Base-by-base conservation (phyloP, 257 asterid genomes). In the Phtheirospermum japonicum region DNA sequence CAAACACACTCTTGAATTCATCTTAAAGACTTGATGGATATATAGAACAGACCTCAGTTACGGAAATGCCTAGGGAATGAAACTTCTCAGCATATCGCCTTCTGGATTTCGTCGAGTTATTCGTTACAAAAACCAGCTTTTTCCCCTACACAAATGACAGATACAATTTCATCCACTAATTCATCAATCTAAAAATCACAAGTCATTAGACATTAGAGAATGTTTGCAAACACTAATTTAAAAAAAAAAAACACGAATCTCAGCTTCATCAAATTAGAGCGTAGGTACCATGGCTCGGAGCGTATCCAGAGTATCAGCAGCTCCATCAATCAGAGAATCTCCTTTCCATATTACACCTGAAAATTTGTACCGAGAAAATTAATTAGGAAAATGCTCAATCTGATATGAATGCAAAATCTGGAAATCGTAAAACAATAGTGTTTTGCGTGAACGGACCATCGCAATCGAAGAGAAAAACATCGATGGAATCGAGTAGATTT, bases 271-370 rank as follows among this genome's bases (percentile, higher is more conserved):
- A n/a, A n/a, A n/a, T n/a, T n/a, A n/a, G n/a, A n/a, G n/a, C n/a
- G 14, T 42, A 19, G 40, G 20, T 66, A 91, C 98, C 88, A 72
- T 77, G 40, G 85, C 74, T 56, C 98, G 94, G 75, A 91, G 98
- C 80, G 68, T 60, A 26, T 52, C 58, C 34, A 52, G 58, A 52
- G 58, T 52, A 20, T 26, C 36, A 16, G 58, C 11, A 26, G 3
- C 58, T 20, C 36, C 57, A 9, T 88, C 89, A 43, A 92, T 92
- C 70, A 92, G 73, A 61, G 67, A 75, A 67, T 88, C 95, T 5
- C 97, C 98, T 68, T 84, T 89, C 98, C 98, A 88, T 63, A 92
- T 86, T 32, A 92, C 97, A 43, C 97, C 95, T 92, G 71, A 16
- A 71, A n/a, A 23, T 42, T 17, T 16, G 9, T 12, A 12, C 18